These are phyloP conservation scores for Globisporangium nunn DNA, from an alignment of 352 stramenopile genomes.

Conservation along the genomic window DNA sequence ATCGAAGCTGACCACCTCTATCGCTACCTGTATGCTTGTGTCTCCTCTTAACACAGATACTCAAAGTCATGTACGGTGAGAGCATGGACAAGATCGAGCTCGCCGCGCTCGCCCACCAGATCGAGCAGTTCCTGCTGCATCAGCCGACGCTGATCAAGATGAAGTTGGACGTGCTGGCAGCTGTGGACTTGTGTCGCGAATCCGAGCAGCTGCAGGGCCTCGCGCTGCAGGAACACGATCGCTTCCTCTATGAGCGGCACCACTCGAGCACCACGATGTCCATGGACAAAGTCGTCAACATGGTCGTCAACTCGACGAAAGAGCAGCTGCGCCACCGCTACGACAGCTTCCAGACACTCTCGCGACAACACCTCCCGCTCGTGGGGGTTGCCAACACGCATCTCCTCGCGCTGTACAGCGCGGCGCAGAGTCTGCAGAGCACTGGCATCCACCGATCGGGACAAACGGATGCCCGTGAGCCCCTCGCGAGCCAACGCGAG, in stretches of 20 bases:
- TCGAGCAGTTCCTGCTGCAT: conserved; percentile 26
- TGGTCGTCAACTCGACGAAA: conserved; percentile 16
- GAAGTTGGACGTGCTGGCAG: conserved; percentile 23
- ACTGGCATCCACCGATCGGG: not conserved
- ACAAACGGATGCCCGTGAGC: not conserved
- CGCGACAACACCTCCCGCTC: conserved; percentile 14
- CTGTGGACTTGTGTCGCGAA: conserved; percentile 8
- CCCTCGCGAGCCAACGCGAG: conserved; percentile 1
- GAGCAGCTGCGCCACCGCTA: conserved; percentile 14
- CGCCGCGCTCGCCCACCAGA: conserved; percentile 4
- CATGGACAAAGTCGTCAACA: conserved; percentile 4
- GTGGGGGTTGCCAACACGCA: conserved; percentile 21
- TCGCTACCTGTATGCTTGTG: not conserved
- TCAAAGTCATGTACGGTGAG: conserved; percentile 22
- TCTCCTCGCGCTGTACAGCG: conserved; percentile 25
- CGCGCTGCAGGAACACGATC: not conserved
- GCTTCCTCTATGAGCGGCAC: not conserved
- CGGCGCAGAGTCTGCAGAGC: conserved; percentile 14
- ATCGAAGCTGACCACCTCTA: not conserved
- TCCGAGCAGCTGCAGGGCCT: conserved; percentile 11
- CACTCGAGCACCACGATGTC: not conserved
- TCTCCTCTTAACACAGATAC: conserved; percentile 12
- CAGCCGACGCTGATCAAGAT: conserved; percentile 23
- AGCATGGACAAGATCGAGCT: conserved; percentile 11
- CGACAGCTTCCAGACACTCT: conserved; percentile 9